Conservation (phyloP, 2,329 filamentous ascomycete genomes). For the Phialocephala sp. region DNA sequence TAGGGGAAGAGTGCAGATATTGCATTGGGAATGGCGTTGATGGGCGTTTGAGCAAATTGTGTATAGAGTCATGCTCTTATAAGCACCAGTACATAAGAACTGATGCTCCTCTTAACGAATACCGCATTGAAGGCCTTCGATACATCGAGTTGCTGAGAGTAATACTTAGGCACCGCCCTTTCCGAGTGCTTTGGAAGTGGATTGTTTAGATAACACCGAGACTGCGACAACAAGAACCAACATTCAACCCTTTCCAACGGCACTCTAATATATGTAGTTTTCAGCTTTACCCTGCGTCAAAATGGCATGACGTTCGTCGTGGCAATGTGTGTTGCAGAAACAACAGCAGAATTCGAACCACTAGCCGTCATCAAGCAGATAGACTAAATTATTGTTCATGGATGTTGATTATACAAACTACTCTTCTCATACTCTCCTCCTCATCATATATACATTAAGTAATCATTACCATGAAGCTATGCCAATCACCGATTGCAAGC, state of each 20-base stretch:
- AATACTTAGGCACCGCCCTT: not conserved
- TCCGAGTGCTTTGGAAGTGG: not conserved
- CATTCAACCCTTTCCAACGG: not conserved
- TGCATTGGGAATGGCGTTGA: slow-evolving; percentile 27
- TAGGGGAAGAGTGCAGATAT: slow-evolving; percentile 13
- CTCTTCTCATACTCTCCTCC: slow-evolving; percentile 12
- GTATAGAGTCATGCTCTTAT: slow-evolving; percentile 22
- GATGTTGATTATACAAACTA: not conserved
- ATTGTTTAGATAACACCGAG: not conserved
- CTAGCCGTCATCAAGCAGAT: not conserved
- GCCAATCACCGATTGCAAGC: slow-evolving; percentile 22
- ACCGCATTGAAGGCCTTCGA: not conserved
- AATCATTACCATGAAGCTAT: slow-evolving; percentile 20
- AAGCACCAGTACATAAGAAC: slow-evolving; percentile 21
- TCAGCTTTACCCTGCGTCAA: not conserved
- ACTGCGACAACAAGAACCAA: not conserved
- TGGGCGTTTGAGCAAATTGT: slow-evolving; percentile 15
- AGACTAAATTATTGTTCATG: not conserved
- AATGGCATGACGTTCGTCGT: too few species aligned
- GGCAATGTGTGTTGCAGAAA: too few species aligned
- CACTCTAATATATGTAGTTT: not conserved
- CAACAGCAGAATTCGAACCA: too few species aligned
- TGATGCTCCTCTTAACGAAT: slow-evolving; percentile 9
- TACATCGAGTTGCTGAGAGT: not conserved
- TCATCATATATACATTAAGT: slow-evolving; percentile 35